Evolutionary conservation across 257 asterid genomes (phyloP).

Genomic region (Echium plantagineum): DNA sequence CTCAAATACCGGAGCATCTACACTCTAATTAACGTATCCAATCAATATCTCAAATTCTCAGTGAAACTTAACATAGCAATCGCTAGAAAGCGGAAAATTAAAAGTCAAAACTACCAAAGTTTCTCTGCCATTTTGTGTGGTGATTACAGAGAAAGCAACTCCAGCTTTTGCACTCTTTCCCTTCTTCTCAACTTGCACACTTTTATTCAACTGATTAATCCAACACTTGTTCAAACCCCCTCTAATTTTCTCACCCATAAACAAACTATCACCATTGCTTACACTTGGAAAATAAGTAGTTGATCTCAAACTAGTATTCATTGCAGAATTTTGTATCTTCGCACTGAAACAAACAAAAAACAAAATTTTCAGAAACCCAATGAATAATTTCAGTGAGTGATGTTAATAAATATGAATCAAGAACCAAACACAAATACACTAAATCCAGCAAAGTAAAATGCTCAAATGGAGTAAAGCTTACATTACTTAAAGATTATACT

Average conservation of each 20-base stretch:
- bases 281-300: constrained; percentile 28
- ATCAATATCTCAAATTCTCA: constrained; percentile 5
- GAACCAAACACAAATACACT: constrained; percentile 10
- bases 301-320: constrained; percentile 54
- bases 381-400: neutral
- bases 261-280: constrained; percentile 42
- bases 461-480: constrained; percentile 44
- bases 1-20: constrained; percentile 38
- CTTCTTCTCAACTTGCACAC: constrained; percentile 32
- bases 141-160: constrained; percentile 65
- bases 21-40: constrained; percentile 36
- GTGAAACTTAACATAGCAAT: neutral
- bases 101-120: constrained; percentile 27
- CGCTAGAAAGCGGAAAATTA: neutral
- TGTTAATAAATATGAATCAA: neutral
- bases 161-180: constrained; percentile 43
- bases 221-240: constrained; percentile 31
- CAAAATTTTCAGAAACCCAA: neutral
- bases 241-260: constrained; percentile 49
- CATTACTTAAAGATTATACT: constrained; percentile 31
- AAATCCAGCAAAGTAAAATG: constrained; percentile 23
- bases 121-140: constrained; percentile 52
- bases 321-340: constrained; percentile 9
- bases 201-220: constrained; percentile 29
- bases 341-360: constrained; percentile 15